These are phyloP conservation scores for Geotrichum aggregatum DNA, from an alignment of 1,139 yeast species.

Conservation along the genomic window DNA sequence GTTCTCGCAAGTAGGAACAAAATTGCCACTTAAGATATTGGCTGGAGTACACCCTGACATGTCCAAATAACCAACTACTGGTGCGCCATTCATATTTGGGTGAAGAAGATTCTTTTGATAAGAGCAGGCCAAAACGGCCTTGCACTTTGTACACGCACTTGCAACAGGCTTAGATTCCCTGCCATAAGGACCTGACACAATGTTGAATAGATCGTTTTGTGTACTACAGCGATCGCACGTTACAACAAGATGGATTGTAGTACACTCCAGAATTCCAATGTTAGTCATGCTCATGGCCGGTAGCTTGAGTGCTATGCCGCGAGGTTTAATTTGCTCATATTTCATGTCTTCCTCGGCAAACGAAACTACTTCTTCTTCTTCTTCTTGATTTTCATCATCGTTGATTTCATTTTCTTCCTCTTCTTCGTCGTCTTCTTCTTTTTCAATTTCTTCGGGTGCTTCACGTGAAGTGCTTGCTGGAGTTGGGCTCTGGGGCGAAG, in stretches of 20 bases:
- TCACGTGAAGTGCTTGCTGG: conserved; percentile 3
- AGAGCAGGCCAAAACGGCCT: conserved; percentile 36
- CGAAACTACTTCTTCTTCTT: conserved; percentile 1
- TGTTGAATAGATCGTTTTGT: conserved; percentile 35
- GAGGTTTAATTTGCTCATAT: conserved; percentile 21
- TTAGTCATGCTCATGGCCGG: conserved; percentile 35
- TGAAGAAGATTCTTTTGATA: conserved; percentile 41
- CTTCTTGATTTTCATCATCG: conserved; percentile 8
- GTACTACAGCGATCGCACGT: conserved; percentile 41
- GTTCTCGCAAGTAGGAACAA: conserved; percentile 39
- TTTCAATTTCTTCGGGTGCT: neutral
- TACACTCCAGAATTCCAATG: conserved; percentile 39
- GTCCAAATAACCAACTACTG: conserved; percentile 40
- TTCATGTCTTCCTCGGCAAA: conserved; percentile 13
- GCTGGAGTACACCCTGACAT: conserved; percentile 38
- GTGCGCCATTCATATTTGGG: conserved; percentile 19
- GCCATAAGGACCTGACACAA: conserved; percentile 40
- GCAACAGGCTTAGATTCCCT: conserved; percentile 37
- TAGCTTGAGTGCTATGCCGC: conserved; percentile 38
- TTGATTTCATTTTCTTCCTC: conserved; percentile 14
- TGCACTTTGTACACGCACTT: conserved; percentile 38
- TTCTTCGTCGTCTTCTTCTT: conserved; percentile 15
- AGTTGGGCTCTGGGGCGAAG: neutral
- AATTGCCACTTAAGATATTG: conserved; percentile 39
- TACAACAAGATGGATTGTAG: conserved; percentile 37